Evolutionary conservation across 192 early-diverging fungal species (phyloP).

Genomic region (Thamnidium elegans): DNA sequence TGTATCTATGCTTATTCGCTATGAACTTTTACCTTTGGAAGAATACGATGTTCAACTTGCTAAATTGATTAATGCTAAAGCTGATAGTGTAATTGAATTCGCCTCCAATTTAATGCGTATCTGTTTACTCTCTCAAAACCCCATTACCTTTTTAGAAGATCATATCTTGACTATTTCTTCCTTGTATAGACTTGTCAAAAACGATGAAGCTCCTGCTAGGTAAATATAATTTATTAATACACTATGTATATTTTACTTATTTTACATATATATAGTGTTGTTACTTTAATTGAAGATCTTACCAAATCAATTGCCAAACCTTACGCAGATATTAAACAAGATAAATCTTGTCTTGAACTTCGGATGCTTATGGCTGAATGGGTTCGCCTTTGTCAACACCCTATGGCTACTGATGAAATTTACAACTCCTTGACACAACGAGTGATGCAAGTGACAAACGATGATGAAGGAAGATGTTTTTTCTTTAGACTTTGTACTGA

Average conservation of each 20-base stretch:
- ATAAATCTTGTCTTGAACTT: constrained; percentile 44
- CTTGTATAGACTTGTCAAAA: constrained; percentile 59
- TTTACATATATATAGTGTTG: constrained; percentile 28
- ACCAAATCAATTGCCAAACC: constrained; percentile 13
- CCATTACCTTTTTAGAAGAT: constrained; percentile 30
- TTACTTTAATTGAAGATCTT: constrained; percentile 27
- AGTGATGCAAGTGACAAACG: constrained; percentile 49
- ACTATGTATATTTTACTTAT: constrained; percentile 22
- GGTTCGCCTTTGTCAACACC: constrained; percentile 69
- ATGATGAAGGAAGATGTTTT: constrained; percentile 72
- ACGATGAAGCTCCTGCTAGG: constrained; percentile 61
- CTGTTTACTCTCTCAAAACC: constrained; percentile 56
- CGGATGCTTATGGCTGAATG: constrained; percentile 72
- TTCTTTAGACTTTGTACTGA: constrained; percentile 92
- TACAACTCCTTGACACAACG: constrained; percentile 57
- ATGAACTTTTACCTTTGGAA: constrained; percentile 66
- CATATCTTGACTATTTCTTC: constrained; percentile 30
- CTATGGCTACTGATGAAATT: constrained; percentile 67
- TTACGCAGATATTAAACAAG: constrained; percentile 25
- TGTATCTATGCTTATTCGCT: constrained; percentile 74
- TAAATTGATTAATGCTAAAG: constrained; percentile 74
- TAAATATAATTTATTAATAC: constrained; percentile 57
- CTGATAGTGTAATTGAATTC: constrained; percentile 72
- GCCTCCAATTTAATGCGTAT: constrained; percentile 69
- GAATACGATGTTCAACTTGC: constrained; percentile 92